Conservation (phyloP, 345 rosid genomes). For the Eutrema heterophyllum region DNA sequence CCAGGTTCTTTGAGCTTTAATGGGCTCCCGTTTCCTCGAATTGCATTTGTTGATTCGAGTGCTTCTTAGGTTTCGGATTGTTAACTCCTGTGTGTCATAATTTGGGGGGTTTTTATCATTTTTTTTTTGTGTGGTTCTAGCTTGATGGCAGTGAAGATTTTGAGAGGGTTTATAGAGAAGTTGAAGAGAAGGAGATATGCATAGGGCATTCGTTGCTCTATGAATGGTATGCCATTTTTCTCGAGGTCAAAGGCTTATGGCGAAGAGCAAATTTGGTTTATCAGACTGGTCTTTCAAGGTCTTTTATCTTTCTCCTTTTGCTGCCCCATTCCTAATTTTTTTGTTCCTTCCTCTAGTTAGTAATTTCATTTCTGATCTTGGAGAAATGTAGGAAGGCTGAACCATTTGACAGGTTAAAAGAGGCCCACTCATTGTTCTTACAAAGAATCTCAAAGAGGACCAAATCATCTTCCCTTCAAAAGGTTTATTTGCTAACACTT, state of each 20-base stretch:
- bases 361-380: not conserved
- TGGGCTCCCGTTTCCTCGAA: not conserved
- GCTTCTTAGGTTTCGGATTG: not conserved
- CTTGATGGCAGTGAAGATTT: constrained; percentile 57
- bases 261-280: constrained; percentile 56
- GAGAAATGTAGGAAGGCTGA: constrained; percentile 54
- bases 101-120: not conserved
- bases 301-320: constrained; percentile 6
- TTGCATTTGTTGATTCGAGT: not conserved
- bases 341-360: not conserved
- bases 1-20: not conserved
- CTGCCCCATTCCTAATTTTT: too few relatives aligned
- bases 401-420: constrained; percentile 63
- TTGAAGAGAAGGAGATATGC: constrained; percentile 55
- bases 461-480: constrained; percentile 36
- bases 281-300: constrained; percentile 75
- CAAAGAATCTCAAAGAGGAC: constrained; percentile 60
- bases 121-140: constrained; percentile 29
- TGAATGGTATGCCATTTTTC: constrained; percentile 71
- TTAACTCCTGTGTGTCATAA: not conserved
- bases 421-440: constrained; percentile 52
- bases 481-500: constrained; percentile 38
- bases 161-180: constrained; percentile 49
- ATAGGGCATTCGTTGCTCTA: constrained; percentile 49
- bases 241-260: constrained; percentile 77